Base-by-base conservation (phyloP, 2,329 filamentous ascomycete species). In the Triangularia verruculosa region DNA sequence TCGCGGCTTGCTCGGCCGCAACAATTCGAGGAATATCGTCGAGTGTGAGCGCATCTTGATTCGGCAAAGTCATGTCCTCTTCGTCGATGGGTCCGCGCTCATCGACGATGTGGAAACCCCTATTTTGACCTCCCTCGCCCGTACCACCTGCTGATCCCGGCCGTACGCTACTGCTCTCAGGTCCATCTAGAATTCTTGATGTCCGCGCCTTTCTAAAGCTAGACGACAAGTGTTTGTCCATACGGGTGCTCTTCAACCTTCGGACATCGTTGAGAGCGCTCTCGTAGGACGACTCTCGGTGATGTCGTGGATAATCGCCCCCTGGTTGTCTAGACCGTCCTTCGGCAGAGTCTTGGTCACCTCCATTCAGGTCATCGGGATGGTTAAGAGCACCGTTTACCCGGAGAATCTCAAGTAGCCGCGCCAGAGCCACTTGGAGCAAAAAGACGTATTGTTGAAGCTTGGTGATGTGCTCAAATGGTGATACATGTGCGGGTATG, bases 1-100 rank as follows among this genome's bases (percentile, higher is more conserved):
- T 89, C 24, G 94, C 93, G 24, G 68, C 70, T 77, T 98, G 94
- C 75, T 98, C 93, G 13, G 95, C 92, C 32, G 95, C 95, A 51
- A 97, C 93, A 72, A 99, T 96, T 67, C 95, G 86, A 8, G 95
- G 93, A 70, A 99, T 98, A 72, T 99, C 95, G 72, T 99, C 95
- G 62, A 99, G 80, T 0, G 94, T 97, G 66, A 99, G 85, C 24
- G 92, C 92, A 76, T 98, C 93, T 72, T 94, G 90, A 69, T 93
- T 89, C 34, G 92, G 92, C 73, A 99, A 93, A 72, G 93, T 94
- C 70, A 93, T 83, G 70, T 94, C 92, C 15, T 86, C 83, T 69
- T 91, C 89, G 57, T 87, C 86, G 68, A 87, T 86, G 30, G 80
- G 80, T 69, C 91, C 89, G 57, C 85, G 84, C 70, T 96, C 92